These are phyloP conservation scores for Aspergillus sp. DNA, from an alignment of 2,329 filamentous ascomycete species.

Conservation along the genomic window DNA sequence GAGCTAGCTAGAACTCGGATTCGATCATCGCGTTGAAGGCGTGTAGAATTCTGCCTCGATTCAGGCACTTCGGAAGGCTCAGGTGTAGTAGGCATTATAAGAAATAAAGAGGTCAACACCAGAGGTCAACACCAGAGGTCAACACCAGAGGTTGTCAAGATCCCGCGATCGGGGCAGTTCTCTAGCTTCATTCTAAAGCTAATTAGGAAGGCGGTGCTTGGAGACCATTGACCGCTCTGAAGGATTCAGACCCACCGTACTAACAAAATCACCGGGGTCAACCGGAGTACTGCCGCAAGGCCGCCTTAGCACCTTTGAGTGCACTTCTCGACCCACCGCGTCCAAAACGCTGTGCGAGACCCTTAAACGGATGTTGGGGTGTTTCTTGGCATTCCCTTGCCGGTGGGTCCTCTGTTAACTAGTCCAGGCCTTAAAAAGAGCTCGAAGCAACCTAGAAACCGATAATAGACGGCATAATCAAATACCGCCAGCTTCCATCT, in stretches of 20 bases:
- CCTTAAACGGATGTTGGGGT: no score
- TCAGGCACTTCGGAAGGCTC: background rate
- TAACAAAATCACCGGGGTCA: background rate
- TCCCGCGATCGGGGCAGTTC: background rate
- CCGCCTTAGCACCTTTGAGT: no score
- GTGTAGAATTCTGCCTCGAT: conserved; percentile 5
- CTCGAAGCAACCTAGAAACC: no score
- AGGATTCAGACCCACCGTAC: background rate
- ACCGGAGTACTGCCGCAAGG: background rate
- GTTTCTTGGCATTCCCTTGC: no score
- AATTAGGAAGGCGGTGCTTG: conserved; percentile 5
- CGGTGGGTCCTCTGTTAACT: no score
- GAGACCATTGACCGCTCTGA: background rate
- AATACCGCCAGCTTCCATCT: no score
- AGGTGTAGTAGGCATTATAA: background rate
- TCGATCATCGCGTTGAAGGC: conserved; percentile 40
- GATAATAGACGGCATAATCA: no score
- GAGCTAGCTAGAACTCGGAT: conserved; percentile 12
- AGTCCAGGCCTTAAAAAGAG: no score
- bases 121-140: background rate
- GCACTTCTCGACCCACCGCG: no score
- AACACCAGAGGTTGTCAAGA: background rate
- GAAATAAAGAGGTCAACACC: background rate
- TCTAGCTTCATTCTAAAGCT: background rate
- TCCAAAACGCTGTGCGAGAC: no score